Evolutionary conservation across 2,329 filamentous ascomycete genomes (phyloP).

Genomic region (Diaporthe sp.): DNA sequence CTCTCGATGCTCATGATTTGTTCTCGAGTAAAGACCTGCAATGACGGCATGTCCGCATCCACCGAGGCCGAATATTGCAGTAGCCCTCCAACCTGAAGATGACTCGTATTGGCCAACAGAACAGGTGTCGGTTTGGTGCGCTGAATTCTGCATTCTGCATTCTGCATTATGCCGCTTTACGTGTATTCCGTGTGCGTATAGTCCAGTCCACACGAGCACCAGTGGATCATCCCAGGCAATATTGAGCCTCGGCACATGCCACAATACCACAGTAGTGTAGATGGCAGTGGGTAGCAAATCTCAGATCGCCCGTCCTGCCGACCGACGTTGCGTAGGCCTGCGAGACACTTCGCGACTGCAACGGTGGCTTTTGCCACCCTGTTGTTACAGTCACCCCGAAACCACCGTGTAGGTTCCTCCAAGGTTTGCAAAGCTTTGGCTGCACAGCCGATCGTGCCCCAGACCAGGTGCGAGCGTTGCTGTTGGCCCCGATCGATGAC

Average conservation of each 20-base stretch:
- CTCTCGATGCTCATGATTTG: background rate
- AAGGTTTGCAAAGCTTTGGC: background rate
- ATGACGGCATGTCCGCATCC: background rate
- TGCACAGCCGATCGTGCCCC: background rate
- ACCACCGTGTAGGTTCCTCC: background rate
- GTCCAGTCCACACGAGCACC: background rate
- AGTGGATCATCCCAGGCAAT: slow-evolving; percentile 1
- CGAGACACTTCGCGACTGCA: slow-evolving; percentile 9
- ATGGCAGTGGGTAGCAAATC: slow-evolving; percentile 12
- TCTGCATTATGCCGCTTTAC: background rate
- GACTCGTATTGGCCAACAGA: background rate
- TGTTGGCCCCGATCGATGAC: background rate
- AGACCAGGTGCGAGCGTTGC: background rate
- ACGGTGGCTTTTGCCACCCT: slow-evolving; percentile 10
- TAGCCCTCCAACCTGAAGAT: background rate
- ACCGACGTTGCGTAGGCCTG: slow-evolving; percentile 20
- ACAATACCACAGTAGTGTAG: slow-evolving; percentile 6
- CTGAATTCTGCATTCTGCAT: slow-evolving; percentile 8
- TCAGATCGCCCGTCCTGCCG: slow-evolving; percentile 16
- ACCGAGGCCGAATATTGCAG: background rate
- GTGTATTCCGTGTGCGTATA: background rate
- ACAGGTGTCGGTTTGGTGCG: background rate
- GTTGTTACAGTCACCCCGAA: slow-evolving; percentile 11
- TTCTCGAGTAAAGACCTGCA: background rate
- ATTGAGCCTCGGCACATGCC: background rate